phyloP scores from a whole-genome alignment of 73 alveolate species.

The Diophrys appendiculata region DNA sequence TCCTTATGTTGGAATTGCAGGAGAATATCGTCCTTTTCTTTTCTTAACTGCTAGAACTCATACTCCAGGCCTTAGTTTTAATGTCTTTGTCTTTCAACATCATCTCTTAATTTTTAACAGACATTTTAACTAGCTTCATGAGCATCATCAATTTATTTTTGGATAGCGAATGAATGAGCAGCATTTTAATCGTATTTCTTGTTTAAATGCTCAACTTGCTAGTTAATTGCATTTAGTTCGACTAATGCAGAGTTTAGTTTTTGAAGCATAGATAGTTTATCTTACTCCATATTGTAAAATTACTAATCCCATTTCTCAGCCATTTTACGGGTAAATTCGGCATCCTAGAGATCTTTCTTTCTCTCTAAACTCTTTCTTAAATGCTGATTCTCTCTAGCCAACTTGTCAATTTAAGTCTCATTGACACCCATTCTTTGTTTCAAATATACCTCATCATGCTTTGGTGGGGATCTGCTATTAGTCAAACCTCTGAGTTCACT shows the following conservation, averaged over 20 bases:
- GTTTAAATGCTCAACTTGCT: background rate
- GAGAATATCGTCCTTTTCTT: background rate
- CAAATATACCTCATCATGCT: background rate
- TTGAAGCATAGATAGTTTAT: background rate
- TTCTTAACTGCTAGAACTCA: background rate
- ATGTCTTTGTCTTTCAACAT: background rate
- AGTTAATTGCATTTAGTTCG: background rate
- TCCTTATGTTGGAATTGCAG: background rate
- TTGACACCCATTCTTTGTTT: background rate
- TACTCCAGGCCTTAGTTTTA: background rate
- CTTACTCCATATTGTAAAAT: background rate
- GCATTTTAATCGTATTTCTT: background rate
- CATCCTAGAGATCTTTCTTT: background rate
- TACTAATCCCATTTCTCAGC: background rate
- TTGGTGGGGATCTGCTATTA: background rate
- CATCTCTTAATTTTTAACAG: background rate
- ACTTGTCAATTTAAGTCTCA: background rate
- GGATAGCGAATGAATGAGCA: background rate
- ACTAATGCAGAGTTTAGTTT: background rate
- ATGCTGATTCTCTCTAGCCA: background rate
- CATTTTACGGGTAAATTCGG: background rate
- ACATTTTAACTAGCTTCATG: background rate
- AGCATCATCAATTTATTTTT: background rate
- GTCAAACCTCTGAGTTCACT: background rate
- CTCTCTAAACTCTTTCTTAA: background rate